Evolutionary conservation across 108 stramenopile species (phyloP).

Genomic region (Skeletonema costatum): DNA sequence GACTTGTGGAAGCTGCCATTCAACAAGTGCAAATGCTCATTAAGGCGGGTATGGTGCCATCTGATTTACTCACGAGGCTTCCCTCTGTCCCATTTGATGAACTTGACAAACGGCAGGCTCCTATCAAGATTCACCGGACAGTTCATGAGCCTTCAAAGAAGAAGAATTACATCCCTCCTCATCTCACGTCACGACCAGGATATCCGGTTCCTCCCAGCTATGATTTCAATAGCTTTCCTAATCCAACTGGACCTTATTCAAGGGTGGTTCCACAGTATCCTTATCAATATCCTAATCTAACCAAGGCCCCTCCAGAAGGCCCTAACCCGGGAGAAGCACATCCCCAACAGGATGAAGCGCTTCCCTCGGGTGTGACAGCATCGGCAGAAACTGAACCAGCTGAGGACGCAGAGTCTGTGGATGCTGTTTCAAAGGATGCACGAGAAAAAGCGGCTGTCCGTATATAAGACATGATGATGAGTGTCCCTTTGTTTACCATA

Average conservation of each 20-base stretch:
- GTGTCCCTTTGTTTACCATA: background rate
- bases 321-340: background rate
- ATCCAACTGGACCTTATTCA: background rate
- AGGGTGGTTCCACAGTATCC: background rate
- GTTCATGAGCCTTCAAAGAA: background rate
- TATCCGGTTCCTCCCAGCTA: background rate
- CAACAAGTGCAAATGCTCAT: constrained; percentile 77
- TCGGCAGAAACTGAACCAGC: background rate
- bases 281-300: background rate
- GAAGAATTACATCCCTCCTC: background rate
- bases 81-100: constrained; percentile 4
- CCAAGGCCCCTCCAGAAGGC: background rate
- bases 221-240: background rate
- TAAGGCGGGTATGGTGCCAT: constrained; percentile 7
- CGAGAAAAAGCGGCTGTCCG: background rate
- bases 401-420: background rate
- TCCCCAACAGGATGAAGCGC: background rate
- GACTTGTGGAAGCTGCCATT: constrained; percentile 73
- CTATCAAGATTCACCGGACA: background rate
- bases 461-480: background rate
- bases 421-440: background rate
- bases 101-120: background rate
- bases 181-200: background rate
- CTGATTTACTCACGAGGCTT: constrained; percentile 12
- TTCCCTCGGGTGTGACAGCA: constrained; percentile 2